These are phyloP conservation scores for Penicillium janthinellum DNA, from an alignment of 2,329 filamentous ascomycete genomes.

Conservation along the genomic window DNA sequence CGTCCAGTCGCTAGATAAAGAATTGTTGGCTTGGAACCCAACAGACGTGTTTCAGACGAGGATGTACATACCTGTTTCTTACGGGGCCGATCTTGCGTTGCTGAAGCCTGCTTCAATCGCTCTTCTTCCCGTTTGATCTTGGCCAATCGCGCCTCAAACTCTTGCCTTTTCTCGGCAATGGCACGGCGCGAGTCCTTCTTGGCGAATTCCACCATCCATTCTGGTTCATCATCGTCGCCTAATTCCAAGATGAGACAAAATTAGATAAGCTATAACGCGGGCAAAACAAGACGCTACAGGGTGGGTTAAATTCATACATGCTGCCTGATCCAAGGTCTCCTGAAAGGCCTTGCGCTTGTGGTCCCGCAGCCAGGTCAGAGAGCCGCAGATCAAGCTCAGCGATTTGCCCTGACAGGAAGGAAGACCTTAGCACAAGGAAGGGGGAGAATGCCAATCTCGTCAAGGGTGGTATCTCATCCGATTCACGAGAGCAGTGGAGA, in stretches of 20 bases:
- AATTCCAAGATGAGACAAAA: slow-evolving; percentile 3
- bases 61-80: slow-evolving; percentile 48
- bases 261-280: not conserved
- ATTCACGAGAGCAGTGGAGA: slow-evolving; percentile 8
- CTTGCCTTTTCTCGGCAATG: slow-evolving; percentile 66
- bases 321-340: slow-evolving; percentile 52
- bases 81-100: slow-evolving; percentile 49
- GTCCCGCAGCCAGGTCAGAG: slow-evolving; percentile 86
- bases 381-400: slow-evolving; percentile 83
- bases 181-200: slow-evolving; percentile 68
- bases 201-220: slow-evolving; percentile 82
- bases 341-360: slow-evolving; percentile 68
- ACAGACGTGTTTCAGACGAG: not conserved
- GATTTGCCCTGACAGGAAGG: slow-evolving; percentile 70
- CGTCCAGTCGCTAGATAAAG: slow-evolving; percentile 34
- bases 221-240: slow-evolving; percentile 71
- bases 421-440: slow-evolving; percentile 3
- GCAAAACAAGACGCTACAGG: not conserved
- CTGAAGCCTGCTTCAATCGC: slow-evolving; percentile 57
- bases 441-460: not conserved
- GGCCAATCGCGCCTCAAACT: slow-evolving; percentile 72
- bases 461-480: not conserved
- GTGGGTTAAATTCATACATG: slow-evolving; percentile 39
- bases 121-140: slow-evolving; percentile 63
- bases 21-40: not conserved